A percentile compares a stretch with the other conserved stretches of the same genome.
These are phyloP conservation scores for Capsicum pubescens DNA, from an alignment of 257 asterid species.

Conservation along the genomic window DNA sequence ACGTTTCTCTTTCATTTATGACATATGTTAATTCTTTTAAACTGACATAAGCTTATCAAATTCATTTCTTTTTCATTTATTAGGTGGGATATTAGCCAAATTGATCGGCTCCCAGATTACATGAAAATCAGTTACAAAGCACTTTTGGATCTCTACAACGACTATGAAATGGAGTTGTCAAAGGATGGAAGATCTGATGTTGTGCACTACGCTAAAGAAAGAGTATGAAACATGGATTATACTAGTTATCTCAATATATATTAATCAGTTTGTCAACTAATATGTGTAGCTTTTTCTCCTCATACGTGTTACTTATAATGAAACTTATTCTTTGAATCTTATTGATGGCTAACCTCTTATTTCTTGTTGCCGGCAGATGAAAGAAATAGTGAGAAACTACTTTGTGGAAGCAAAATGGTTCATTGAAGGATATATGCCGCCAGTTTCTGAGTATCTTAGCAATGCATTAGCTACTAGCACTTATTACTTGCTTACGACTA, in stretches of 20 bases:
- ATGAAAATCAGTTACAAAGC: constrained; percentile 21
- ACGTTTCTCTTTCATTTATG: not conserved
- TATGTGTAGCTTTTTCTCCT: no score
- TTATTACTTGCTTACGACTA: constrained; percentile 37
- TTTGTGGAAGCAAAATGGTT: constrained; percentile 28
- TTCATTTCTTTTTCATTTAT: not conserved
- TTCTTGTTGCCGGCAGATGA: not conserved
- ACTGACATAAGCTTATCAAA: not conserved
- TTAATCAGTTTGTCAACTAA: not conserved
- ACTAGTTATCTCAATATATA: not conserved
- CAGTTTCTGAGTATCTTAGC: not conserved
- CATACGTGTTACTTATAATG: not conserved
- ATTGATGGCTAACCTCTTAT: constrained; percentile 26
- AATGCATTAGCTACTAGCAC: not conserved
- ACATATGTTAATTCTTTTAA: not conserved
- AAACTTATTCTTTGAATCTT: constrained; percentile 37
- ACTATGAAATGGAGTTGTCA: not conserved
- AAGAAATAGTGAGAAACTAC: not conserved
- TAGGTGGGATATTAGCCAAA: constrained; percentile 19
- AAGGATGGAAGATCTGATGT: not conserved
- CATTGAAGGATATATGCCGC: constrained; percentile 41
- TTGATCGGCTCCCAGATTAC: constrained; percentile 11
- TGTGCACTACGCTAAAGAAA: not conserved
- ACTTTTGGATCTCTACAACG: not conserved
- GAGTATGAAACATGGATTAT: not conserved